Conservation (phyloP, 2,329 filamentous ascomycete genomes). For the Xylariaceae sp. region DNA sequence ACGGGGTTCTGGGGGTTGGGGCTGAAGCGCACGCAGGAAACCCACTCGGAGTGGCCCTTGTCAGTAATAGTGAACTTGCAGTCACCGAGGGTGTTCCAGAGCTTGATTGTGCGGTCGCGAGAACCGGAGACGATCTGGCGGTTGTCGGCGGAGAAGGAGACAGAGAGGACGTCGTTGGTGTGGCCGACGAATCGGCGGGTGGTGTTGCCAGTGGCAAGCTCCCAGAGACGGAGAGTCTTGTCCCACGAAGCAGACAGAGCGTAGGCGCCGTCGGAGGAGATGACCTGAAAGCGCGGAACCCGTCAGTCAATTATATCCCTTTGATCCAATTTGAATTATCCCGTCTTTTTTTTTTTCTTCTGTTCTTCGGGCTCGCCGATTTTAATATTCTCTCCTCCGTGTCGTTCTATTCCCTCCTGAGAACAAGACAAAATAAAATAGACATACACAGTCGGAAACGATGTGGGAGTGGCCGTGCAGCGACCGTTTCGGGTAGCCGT, state of each 20-base stretch:
- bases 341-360: background rate
- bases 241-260: conserved; percentile 99
- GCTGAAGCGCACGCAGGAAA: conserved; percentile 98
- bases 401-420: background rate
- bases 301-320: conserved; percentile 23
- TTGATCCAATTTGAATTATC: conserved; percentile 2
- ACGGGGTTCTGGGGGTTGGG: conserved; percentile 99
- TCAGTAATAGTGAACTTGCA: conserved; percentile 99
- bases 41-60: conserved; percentile 99
- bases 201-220: conserved; percentile 94
- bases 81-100: conserved; percentile 99
- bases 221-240: conserved; percentile 99
- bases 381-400: too few relatives aligned
- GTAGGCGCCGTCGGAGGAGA: conserved; percentile 99
- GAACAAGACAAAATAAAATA: background rate
- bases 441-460: conserved; percentile 98
- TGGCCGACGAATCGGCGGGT: conserved; percentile 98
- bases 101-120: conserved; percentile 98
- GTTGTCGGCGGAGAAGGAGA: conserved; percentile 99
- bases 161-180: conserved; percentile 98
- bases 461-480: conserved; percentile 99
- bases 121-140: conserved; percentile 99
- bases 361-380: too few relatives aligned
- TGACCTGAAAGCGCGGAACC: conserved; percentile 59
- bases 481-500: conserved; percentile 98